Evolutionary conservation across 1,284 basidiomycete genomes (phyloP).

Genomic region (Mycocalia duriaeana): DNA sequence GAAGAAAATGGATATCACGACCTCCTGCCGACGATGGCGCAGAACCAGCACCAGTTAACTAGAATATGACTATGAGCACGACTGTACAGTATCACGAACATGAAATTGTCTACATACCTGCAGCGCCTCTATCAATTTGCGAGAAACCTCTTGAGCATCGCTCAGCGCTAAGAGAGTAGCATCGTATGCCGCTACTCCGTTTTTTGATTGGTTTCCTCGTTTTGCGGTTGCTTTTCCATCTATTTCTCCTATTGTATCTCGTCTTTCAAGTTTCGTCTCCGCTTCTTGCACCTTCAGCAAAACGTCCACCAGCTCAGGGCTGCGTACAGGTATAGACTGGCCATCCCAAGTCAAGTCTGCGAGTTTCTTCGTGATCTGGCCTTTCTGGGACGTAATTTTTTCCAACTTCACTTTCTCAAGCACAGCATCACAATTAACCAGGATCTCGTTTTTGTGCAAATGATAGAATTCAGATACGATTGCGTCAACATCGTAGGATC

Average conservation of each 20-base stretch:
- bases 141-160: conserved; percentile 81
- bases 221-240: conserved; percentile 20
- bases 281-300: conserved; percentile 81
- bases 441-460: conserved; percentile 54
- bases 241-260: conserved; percentile 7
- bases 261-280: conserved; percentile 45
- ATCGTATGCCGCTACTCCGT: conserved; percentile 79
- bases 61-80: conserved; percentile 4
- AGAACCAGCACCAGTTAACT: conserved; percentile 41
- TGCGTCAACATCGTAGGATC: conserved; percentile 79
- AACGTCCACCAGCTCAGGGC: conserved; percentile 88
- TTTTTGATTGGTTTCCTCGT: conserved; percentile 49
- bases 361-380: conserved; percentile 49
- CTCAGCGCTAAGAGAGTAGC: conserved; percentile 77
- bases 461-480: conserved; percentile 72
- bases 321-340: conserved; percentile 79
- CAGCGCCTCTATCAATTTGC: conserved; percentile 76
- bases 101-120: conserved; percentile 42
- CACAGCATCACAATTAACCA: conserved; percentile 63
- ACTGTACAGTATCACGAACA: background rate
- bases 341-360: conserved; percentile 76
- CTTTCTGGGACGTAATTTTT: conserved; percentile 31
- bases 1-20: conserved; percentile 77
- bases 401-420: conserved; percentile 48
- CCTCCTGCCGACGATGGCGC: conserved; percentile 33